Base-by-base conservation (phyloP, 345 rosid genomes). In the Salix koriyanagi region DNA sequence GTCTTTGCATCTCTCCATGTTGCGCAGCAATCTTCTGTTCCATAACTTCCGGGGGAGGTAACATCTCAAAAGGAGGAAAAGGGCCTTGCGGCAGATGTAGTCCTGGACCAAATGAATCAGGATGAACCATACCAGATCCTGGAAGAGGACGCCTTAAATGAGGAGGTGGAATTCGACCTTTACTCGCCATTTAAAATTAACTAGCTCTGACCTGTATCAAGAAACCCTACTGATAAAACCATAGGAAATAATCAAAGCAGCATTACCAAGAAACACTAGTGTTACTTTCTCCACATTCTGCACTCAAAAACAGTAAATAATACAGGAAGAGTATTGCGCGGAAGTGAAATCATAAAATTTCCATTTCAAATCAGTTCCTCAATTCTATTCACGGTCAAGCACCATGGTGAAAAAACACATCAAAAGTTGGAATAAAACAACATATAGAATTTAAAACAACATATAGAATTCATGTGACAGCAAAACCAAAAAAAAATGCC, bases 21-120 rank as follows among this genome's bases (percentile, higher is more conserved):
- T 96, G 99, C 16, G 90, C 84, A 69, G 90, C 92, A 67, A 96
- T 79, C 75, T 96, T 96, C 79, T 96, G 98, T 75, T 93, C 98
- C 91, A 96, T 85, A 74, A 92, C 84, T 75, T 92, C 90, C 18
- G 91, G 95, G 19, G 91, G 99, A 72, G 95, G 92, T 77, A 91
- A 66, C 92, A 91, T 87, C 77, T 89, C 91, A 62, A 80, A 90
- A 21, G 91, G 87, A 76, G 93, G 82, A 81, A 74, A 93, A 69
- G 80, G 81, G 52, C 86, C 89, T 0, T 86, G 89, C 23, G 73
- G 72, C 26, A 88, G 89, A 6, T 64, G 90, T 37, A 86, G 66
- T 76, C 90, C 90, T 28, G 84, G 82, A 71, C 83, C 90, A 81
- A 79, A 93, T 67, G 88, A 48, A 52, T 95, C 97, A 25, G 86